phyloP scores from a whole-genome alignment of 306 rosid species.

The Bauhinia variegata region DNA sequence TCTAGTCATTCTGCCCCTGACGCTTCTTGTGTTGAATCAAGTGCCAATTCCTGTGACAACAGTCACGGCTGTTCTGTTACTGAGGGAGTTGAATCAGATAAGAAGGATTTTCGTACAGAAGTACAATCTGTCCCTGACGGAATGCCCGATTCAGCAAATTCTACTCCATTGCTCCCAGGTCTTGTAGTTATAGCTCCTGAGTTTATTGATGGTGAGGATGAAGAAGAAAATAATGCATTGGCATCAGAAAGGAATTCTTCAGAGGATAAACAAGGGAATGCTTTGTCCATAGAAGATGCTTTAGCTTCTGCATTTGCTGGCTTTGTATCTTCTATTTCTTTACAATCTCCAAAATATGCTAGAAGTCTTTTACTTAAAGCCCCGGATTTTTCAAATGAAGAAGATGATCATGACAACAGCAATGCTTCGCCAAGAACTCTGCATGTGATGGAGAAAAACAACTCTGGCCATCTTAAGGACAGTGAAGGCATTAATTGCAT shows the following conservation, averaged over 20 bases:
- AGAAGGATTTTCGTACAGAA: constrained; percentile 44
- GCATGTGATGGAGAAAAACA: constrained; percentile 31
- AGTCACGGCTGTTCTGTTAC: constrained; percentile 40
- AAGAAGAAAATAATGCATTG: constrained; percentile 43
- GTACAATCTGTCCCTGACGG: constrained; percentile 34
- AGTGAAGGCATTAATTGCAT: constrained; percentile 30
- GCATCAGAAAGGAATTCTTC: constrained; percentile 37
- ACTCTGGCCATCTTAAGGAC: constrained; percentile 34
- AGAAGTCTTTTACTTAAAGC: constrained; percentile 50
- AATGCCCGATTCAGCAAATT: constrained; percentile 41
- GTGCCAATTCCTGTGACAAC: constrained; percentile 50
- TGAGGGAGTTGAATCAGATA: constrained; percentile 47
- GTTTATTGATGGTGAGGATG: constrained; percentile 67
- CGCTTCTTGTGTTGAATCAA: constrained; percentile 57
- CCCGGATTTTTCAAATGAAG: constrained; percentile 65
- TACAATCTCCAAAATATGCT: constrained; percentile 44
- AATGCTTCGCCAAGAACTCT: constrained; percentile 31
- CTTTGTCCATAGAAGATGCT: constrained; percentile 71
- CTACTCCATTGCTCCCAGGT: constrained; percentile 58
- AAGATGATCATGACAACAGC: constrained; percentile 39
- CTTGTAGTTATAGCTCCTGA: constrained; percentile 85
- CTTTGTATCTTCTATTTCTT: constrained; percentile 56
- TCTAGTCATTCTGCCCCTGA: constrained; percentile 64
- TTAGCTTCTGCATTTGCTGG: constrained; percentile 83
- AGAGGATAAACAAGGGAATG: constrained; percentile 48